phyloP scores from a whole-genome alignment of 345 rosid genomes.

The Cochlearia excelsa region DNA sequence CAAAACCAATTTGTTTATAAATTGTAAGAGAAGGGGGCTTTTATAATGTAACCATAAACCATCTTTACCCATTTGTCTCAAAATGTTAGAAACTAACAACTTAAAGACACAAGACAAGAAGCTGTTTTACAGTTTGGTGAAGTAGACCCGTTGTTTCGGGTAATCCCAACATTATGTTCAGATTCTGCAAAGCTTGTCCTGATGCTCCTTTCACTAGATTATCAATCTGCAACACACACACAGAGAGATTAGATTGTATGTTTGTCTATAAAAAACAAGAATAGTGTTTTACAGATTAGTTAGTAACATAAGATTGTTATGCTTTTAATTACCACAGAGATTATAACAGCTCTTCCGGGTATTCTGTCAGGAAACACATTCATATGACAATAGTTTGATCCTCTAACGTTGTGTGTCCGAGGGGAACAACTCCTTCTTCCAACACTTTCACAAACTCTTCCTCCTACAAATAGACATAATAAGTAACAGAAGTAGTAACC shows the following conservation, averaged over 20 bases:
- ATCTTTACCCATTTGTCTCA: too few relatives aligned
- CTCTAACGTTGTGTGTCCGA: conserved; percentile 78
- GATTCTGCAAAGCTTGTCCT: conserved; percentile 94
- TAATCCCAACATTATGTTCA: conserved; percentile 83
- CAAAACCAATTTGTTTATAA: too few relatives aligned
- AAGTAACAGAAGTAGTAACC: conserved; percentile 5
- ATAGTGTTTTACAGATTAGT: not conserved
- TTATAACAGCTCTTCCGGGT: conserved; percentile 78
- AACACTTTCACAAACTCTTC: conserved; percentile 80
- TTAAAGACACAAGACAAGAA: too few relatives aligned
- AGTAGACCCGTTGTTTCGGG: conserved; percentile 84
- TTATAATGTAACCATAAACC: too few relatives aligned
- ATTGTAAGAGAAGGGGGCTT: too few relatives aligned
- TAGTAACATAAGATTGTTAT: not conserved
- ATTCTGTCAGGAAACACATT: conserved; percentile 88
- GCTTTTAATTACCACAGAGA: conserved; percentile 73
- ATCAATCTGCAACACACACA: conserved; percentile 57
- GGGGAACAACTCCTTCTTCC: conserved; percentile 78
- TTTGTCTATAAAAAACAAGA: too few relatives aligned
- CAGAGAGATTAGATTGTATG: too few relatives aligned
- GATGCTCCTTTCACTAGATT: conserved; percentile 98
- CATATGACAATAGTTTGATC: conserved; percentile 86
- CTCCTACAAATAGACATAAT: conserved; percentile 40
- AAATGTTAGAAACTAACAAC: too few relatives aligned
- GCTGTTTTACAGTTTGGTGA: conserved; percentile 44